A percentile compares a stretch with the other conserved stretches of the same genome.
Evolutionary conservation across 177 flowering plant species (phyloP).

Genomic region (Vitis hybrid): DNA sequence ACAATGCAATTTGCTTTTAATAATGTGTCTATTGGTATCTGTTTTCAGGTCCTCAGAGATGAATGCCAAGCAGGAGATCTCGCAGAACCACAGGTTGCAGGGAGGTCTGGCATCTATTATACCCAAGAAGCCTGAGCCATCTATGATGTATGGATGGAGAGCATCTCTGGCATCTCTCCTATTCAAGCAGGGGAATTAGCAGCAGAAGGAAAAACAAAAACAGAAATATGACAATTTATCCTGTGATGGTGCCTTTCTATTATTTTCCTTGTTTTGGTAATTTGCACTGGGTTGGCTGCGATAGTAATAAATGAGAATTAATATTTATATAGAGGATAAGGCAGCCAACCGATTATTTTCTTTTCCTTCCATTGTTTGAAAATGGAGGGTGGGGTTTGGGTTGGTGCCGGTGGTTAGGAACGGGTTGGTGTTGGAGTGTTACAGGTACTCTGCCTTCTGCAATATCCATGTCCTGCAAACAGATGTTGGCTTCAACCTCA

Average conservation of each 20-base stretch:
- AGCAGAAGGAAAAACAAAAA: neutral
- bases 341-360: neutral
- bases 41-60: conserved; percentile 33
- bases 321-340: too few species aligned
- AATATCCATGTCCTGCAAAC: too few species aligned
- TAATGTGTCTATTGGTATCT: neutral
- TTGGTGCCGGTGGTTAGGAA: too few species aligned
- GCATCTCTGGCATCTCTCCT: conserved; percentile 45
- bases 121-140: conserved; percentile 27
- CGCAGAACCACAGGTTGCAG: conserved; percentile 6
- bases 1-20: too few species aligned
- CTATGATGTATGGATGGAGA: conserved; percentile 43
- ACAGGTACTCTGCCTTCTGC: too few species aligned
- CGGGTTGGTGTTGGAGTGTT: too few species aligned
- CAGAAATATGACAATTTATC: neutral
- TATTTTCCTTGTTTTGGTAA: neutral
- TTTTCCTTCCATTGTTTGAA: neutral
- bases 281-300: too few species aligned
- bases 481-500: too few species aligned
- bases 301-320: too few species aligned
- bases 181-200: conserved; percentile 25
- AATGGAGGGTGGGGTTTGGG: too few species aligned
- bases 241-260: neutral
- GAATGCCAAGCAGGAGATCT: conserved; percentile 25
- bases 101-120: conserved; percentile 34